Percentiles rank a stretch among this genome's conserved stretches.
phyloP scores from a whole-genome alignment of 2,329 filamentous ascomycete species.

The Colletotrichum camelliae region DNA sequence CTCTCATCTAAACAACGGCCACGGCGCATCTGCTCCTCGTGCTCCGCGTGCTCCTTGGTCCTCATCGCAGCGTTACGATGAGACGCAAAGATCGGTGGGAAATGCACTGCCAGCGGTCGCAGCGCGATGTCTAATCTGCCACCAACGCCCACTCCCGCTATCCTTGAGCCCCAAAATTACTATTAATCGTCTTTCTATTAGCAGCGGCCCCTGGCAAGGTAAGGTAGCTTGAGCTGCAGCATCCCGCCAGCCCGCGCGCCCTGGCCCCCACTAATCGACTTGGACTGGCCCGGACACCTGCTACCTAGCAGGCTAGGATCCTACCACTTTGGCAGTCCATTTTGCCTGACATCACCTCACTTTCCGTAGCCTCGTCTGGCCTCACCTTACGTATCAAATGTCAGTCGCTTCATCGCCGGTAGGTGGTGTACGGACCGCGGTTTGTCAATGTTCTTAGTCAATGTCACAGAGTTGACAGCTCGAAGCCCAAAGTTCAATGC shows the following conservation, averaged over 20 bases:
- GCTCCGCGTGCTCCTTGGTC: background rate
- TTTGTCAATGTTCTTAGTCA: background rate
- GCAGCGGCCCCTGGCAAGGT: background rate
- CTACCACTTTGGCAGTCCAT: background rate
- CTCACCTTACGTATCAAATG: background rate
- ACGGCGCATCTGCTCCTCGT: background rate
- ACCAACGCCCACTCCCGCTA: background rate
- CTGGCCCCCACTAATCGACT: background rate
- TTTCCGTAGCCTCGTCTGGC: background rate
- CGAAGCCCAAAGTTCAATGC: background rate
- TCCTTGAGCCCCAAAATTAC: constrained; percentile 3
- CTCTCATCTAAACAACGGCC: background rate
- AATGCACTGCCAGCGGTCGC: background rate
- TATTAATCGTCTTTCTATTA: background rate
- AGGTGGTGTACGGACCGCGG: background rate
- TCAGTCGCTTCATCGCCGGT: background rate
- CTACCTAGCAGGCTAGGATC: background rate
- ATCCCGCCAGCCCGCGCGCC: constrained; percentile 3
- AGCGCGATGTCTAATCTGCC: background rate
- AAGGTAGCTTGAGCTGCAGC: constrained; percentile 7
- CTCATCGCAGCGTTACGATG: background rate
- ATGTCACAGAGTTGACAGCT: background rate
- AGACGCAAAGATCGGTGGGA: background rate
- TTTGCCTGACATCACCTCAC: background rate
- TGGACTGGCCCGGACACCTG: background rate